Base-by-base conservation (phyloP, 306 rosid genomes). In the Boehmeria nivea region DNA sequence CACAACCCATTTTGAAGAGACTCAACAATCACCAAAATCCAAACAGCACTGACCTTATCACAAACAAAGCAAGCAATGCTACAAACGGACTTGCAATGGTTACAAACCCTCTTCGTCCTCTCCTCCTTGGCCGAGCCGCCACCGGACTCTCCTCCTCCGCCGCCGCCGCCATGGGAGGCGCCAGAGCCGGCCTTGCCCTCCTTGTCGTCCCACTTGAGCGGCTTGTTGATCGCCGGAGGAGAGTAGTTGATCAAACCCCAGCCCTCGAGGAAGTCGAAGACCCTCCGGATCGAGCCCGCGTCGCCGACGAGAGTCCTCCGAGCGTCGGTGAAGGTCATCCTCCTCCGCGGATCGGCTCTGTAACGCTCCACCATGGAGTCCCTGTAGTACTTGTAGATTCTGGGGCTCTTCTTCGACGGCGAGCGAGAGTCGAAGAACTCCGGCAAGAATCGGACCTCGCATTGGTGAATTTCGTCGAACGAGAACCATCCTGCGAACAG, bases 221-320 rank as follows among this genome's bases (percentile, higher is more conserved):
- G 85, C 68, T 87, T 91, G 68, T 43, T 61, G 37, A 61, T 18
- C 8, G 80, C 53, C 0, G 89, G 77, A 12, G 93, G 78, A 1
- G 82, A 75, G 76, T 82, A 91, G 66, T 87, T 87, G 61, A 91
- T 79, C 45, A 91, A 65, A 5, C 96, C 93, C 96, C 99, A 91
- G 0, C 86, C 62, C 52, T 87, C 99, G 1, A 91, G 82, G 45
- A 91, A 87, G 62, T 91, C 95, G 43, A 91, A 91, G 20, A 91
- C 84, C 59, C 95, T 76, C 19, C 88, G 87, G 24, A 91, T 70
- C 0, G 99, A 84, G 50, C 96, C 95, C 1, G 80, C 96, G 62
- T 91, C 99, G 8, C 93, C 99, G 9, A 87, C 84, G 2, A 91
- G 85, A 15, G 78, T 81, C 81, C 77, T 84, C 33, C 99, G 83